These are phyloP conservation scores for Scedosporium aurantiacum DNA, from an alignment of 2,329 filamentous ascomycete genomes.

Conservation along the genomic window DNA sequence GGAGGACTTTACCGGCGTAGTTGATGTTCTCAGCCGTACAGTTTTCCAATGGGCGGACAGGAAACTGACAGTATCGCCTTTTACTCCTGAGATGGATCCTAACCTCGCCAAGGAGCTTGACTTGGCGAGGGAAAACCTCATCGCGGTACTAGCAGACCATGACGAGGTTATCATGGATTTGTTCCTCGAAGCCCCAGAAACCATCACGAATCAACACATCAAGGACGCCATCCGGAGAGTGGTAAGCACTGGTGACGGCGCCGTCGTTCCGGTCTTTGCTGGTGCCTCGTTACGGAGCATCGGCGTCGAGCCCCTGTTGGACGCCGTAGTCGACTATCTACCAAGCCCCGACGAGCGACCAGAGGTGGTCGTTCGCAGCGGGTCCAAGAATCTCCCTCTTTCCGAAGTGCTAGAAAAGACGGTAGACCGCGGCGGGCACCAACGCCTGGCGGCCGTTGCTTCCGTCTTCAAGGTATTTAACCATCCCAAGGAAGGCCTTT, in stretches of 20 bases:
- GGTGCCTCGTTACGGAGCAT: constrained; percentile 91
- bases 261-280: constrained; percentile 76
- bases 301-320: constrained; percentile 82
- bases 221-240: constrained; percentile 63
- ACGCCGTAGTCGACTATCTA: constrained; percentile 78
- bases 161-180: constrained; percentile 79
- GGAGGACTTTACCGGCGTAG: constrained; percentile 69
- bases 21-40: constrained; percentile 67
- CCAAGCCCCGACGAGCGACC: constrained; percentile 73
- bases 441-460: constrained; percentile 35
- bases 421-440: constrained; percentile 23
- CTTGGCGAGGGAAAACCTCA: constrained; percentile 62
- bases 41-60: constrained; percentile 58
- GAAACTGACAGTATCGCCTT: constrained; percentile 23
- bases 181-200: constrained; percentile 67
- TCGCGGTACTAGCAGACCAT: constrained; percentile 78
- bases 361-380: constrained; percentile 65
- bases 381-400: constrained; percentile 32
- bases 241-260: constrained; percentile 56
- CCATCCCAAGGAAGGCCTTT: constrained; percentile 71
- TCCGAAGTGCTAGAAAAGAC: constrained; percentile 26
- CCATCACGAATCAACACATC: constrained; percentile 59
- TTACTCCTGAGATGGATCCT: constrained; percentile 9
- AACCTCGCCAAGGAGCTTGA: constrained; percentile 47
- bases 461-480: constrained; percentile 93